Conservation (phyloP, 352 stramenopile species). For the Pythium brassicae region DNA sequence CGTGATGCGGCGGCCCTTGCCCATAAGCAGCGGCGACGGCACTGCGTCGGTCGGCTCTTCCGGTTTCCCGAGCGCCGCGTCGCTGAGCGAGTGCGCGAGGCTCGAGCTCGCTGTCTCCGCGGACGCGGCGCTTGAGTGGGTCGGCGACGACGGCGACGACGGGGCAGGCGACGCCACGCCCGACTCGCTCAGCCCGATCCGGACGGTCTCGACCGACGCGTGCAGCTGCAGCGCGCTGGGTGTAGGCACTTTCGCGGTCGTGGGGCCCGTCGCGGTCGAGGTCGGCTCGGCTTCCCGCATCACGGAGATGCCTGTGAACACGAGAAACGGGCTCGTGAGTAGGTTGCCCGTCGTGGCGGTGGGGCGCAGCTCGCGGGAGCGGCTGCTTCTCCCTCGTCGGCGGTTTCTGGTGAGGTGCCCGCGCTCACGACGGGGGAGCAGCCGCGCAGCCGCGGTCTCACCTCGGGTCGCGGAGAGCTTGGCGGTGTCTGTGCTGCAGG, state of each 20-base stretch:
- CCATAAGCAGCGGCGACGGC: conserved; percentile 11
- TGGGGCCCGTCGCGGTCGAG: neutral
- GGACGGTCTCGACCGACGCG: conserved; percentile 5
- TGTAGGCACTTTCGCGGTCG: neutral
- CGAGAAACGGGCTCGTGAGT: conserved; percentile 6
- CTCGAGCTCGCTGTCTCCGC: neutral
- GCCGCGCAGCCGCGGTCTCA: neutral
- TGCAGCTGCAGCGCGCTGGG: neutral
- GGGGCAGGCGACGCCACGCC: conserved; percentile 2
- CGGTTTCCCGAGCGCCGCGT: neutral
- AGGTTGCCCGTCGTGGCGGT: conserved; percentile 10
- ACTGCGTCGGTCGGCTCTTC: conserved; percentile 15
- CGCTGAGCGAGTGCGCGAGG: neutral
- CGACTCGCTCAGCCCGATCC: conserved; percentile 7
- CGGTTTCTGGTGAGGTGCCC: too few relatives aligned
- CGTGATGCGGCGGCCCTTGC: conserved; percentile 3
- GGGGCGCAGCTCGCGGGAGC: neutral
- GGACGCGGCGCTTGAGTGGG: conserved; percentile 3
- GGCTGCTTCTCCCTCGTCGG: neutral
- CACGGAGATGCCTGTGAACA: conserved; percentile 12
- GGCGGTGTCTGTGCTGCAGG: neutral
- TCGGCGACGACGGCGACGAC: conserved; percentile 16
- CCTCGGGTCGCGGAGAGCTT: neutral
- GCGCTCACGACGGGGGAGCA: too few relatives aligned
- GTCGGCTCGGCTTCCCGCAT: conserved; percentile 15